phyloP scores from a whole-genome alignment of 75 land plant species.

The Cryptomeria japonica region DNA sequence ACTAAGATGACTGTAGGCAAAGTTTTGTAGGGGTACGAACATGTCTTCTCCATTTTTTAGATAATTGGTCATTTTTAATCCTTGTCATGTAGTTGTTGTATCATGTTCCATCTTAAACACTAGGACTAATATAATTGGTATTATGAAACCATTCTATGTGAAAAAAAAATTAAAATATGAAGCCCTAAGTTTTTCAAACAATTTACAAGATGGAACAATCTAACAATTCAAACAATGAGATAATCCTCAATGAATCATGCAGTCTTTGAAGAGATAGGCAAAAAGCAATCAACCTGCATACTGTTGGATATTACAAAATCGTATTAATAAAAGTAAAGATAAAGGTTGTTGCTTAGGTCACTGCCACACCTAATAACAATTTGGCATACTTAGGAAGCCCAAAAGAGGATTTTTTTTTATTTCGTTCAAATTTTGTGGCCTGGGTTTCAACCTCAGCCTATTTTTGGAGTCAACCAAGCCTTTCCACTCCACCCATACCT shows the following conservation, averaged over 20 bases:
- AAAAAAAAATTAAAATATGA: too few species aligned
- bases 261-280: not conserved
- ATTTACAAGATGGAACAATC: not conserved
- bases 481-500: not conserved
- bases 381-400: not conserved
- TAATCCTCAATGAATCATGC: not conserved
- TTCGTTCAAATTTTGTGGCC: not conserved
- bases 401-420: not conserved
- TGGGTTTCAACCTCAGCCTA: not conserved
- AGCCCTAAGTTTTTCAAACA: not conserved
- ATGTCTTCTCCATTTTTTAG: too few species aligned
- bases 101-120: too few species aligned
- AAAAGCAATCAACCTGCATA: not conserved
- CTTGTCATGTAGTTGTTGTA: too few species aligned
- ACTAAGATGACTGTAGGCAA: too few species aligned
- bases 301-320: not conserved
- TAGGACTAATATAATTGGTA: too few species aligned
- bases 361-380: not conserved
- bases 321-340: not conserved
- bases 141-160: too few species aligned
- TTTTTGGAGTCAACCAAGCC: not conserved
- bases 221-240: not conserved
- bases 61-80: too few species aligned
- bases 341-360: not conserved
- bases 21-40: too few species aligned